phyloP scores from a whole-genome alignment of 2,329 filamentous ascomycete species.

The Apiospora hydei region DNA sequence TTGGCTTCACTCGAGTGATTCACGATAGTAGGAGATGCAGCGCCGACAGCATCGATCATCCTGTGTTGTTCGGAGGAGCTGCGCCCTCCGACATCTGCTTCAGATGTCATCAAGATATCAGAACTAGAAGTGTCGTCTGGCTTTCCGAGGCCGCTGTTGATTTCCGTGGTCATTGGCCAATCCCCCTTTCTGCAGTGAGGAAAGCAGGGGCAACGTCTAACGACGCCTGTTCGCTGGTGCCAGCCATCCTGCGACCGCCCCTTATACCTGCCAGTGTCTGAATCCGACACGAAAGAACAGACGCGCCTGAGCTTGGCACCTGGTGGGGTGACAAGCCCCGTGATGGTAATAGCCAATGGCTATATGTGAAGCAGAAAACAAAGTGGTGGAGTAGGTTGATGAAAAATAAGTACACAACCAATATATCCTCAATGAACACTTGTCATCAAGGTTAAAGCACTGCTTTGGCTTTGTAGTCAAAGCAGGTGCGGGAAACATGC shows the following conservation, averaged over 20 bases:
- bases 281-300: background rate
- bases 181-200: background rate
- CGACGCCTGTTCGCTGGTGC: background rate
- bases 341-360: background rate
- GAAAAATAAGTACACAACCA: conserved; percentile 14
- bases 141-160: background rate
- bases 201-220: conserved; percentile 3
- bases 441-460: conserved; percentile 21
- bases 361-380: background rate
- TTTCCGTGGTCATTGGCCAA: background rate
- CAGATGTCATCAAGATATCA: background rate
- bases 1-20: background rate
- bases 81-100: background rate
- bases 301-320: background rate
- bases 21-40: background rate
- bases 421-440: conserved; percentile 23
- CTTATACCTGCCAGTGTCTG: background rate
- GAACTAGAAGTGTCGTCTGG: background rate
- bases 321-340: background rate
- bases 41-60: background rate
- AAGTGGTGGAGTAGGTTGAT: background rate
- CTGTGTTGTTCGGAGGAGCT: background rate
- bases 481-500: background rate
- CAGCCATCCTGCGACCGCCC: background rate
- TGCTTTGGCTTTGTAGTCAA: background rate